Evolutionary conservation across 768 basidiomycete species (phyloP).

Genomic region (Rhizopogon vinicolor): DNA sequence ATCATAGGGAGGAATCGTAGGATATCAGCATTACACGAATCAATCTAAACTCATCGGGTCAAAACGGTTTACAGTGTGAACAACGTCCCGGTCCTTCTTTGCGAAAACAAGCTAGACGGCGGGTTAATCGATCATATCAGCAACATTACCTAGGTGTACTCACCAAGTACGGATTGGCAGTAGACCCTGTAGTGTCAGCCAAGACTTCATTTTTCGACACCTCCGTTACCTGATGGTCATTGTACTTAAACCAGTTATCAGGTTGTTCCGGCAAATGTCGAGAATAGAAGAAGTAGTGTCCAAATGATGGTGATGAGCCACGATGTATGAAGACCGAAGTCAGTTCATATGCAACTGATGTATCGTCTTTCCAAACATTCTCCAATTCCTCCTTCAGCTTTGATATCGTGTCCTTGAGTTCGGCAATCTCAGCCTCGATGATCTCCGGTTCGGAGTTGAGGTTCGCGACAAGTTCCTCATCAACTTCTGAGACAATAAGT

Average conservation of each 20-base stretch:
- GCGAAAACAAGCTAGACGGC: slow-evolving; percentile 71
- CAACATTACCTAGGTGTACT: slow-evolving; percentile 19
- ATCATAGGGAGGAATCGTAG: slow-evolving; percentile 5
- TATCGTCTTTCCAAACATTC: slow-evolving; percentile 66
- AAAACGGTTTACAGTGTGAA: slow-evolving; percentile 77
- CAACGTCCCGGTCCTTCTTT: slow-evolving; percentile 71
- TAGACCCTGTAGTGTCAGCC: slow-evolving; percentile 85
- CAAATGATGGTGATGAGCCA: slow-evolving; percentile 80
- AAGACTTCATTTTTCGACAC: slow-evolving; percentile 81
- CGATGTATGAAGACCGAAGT: slow-evolving; percentile 95
- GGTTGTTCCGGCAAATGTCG: slow-evolving; percentile 75
- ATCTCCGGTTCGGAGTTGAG: slow-evolving; percentile 50
- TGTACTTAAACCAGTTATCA: slow-evolving; percentile 94
- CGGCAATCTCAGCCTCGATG: slow-evolving; percentile 54
- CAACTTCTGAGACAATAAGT: slow-evolving; percentile 45
- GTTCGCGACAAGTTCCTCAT: slow-evolving; percentile 48
- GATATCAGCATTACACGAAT: slow-evolving; percentile 23
- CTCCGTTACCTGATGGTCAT: slow-evolving; percentile 81
- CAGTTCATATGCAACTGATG: slow-evolving; percentile 74
- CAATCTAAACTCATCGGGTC: slow-evolving; percentile 21
- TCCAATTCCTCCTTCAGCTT: slow-evolving; percentile 69
- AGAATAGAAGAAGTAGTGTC: slow-evolving; percentile 96
- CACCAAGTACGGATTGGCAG: slow-evolving; percentile 88
- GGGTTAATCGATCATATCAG: neutral
- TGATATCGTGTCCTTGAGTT: slow-evolving; percentile 43